phyloP scores from a whole-genome alignment of 2,329 filamentous ascomycete genomes.

The Neofusicoccum sp. region DNA sequence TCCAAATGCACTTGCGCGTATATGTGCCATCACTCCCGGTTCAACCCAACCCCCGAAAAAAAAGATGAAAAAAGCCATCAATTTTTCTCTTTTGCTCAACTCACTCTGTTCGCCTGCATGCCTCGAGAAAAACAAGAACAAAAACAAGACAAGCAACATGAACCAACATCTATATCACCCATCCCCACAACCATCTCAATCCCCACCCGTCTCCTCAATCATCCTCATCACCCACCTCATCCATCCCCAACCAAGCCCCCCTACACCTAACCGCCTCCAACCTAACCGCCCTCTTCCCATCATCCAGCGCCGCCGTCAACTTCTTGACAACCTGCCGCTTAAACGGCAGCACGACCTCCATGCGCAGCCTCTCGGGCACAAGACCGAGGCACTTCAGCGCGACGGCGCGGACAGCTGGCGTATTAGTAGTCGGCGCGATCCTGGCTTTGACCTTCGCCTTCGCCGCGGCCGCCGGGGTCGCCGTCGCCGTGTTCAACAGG shows the following conservation, averaged over 20 bases:
- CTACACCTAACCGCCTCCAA: slow-evolving; percentile 64
- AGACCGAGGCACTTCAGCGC: slow-evolving; percentile 53
- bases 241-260: slow-evolving; percentile 62
- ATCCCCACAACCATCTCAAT: no score
- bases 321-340: slow-evolving; percentile 60
- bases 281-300: slow-evolving; percentile 64
- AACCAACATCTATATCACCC: no score
- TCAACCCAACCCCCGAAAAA: no score
- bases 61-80: no score
- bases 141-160: no score
- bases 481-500: slow-evolving; percentile 52
- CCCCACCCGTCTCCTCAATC: not conserved
- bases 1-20: no score
- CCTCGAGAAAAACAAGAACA: no score
- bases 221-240: slow-evolving; percentile 60
- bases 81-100: no score
- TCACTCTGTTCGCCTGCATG: no score
- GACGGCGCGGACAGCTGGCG: slow-evolving; percentile 48
- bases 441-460: slow-evolving; percentile 21
- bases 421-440: slow-evolving; percentile 27
- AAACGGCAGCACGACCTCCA: slow-evolving; percentile 58
- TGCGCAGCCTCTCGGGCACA: slow-evolving; percentile 51
- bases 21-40: no score
- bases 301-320: slow-evolving; percentile 60
- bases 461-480: slow-evolving; percentile 14